Percentiles rank a stretch among this genome's conserved stretches.
These are phyloP conservation scores for Gonapodya prolifera DNA, from an alignment of 192 early-diverging fungal genomes.

Conservation along the genomic window DNA sequence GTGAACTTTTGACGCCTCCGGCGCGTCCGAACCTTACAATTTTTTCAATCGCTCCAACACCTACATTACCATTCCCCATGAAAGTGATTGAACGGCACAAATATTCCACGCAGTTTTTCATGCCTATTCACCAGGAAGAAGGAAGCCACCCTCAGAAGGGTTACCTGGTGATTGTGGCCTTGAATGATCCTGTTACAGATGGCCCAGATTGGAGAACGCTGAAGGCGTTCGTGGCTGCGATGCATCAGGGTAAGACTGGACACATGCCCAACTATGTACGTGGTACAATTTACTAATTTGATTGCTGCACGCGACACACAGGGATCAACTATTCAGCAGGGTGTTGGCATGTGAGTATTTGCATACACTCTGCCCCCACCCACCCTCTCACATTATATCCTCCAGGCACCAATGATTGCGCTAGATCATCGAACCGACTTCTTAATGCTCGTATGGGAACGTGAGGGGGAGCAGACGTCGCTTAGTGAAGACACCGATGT, in stretches of 20 bases:
- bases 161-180: constrained; percentile 73
- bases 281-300: background rate
- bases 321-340: background rate
- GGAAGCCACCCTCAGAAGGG: constrained; percentile 21
- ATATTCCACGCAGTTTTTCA: constrained; percentile 73
- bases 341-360: background rate
- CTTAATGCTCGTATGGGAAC: background rate
- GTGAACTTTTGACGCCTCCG: background rate
- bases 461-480: background rate
- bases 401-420: background rate
- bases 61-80: constrained; percentile 31
- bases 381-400: background rate
- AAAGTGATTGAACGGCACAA: constrained; percentile 73
- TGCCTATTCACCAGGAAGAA: constrained; percentile 48
- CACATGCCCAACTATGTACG: too few relatives aligned
- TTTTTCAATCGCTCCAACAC: background rate
- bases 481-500: background rate
- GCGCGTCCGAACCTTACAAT: background rate
- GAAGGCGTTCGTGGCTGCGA: background rate
- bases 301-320: background rate
- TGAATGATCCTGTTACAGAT: constrained; percentile 24
- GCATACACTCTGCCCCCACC: background rate
- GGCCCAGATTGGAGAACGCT: background rate
- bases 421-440: background rate
- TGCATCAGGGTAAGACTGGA: background rate